A percentile compares a stretch with the other conserved stretches of the same genome.
These are phyloP conservation scores for Ilyonectria sp. DNA, from an alignment of 2,329 filamentous ascomycete genomes.

Conservation along the genomic window DNA sequence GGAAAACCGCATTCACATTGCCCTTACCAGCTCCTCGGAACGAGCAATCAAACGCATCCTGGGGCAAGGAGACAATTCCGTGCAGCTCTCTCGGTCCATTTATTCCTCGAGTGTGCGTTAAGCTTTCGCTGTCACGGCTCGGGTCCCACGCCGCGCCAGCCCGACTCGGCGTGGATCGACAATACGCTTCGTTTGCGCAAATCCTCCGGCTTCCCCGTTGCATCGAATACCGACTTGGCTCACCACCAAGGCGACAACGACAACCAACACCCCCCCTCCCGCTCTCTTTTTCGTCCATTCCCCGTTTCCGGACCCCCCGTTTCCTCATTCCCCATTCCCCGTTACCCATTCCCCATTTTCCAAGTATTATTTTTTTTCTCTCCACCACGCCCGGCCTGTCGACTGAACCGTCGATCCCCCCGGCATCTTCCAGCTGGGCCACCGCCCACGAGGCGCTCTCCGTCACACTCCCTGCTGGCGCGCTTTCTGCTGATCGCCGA, in stretches of 20 bases:
- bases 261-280: background rate
- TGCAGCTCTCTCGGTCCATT: background rate
- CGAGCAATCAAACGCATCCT: too few species aligned
- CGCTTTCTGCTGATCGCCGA: conserved; percentile 27
- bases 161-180: conserved; percentile 37
- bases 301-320: background rate
- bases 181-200: conserved; percentile 3
- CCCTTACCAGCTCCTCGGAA: too few species aligned
- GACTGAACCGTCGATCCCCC: conserved; percentile 16
- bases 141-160: conserved; percentile 35
- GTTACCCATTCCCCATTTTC: conserved; percentile 8
- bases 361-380: background rate
- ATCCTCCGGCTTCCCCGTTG: conserved; percentile 38
- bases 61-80: background rate
- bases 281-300: background rate
- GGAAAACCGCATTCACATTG: background rate
- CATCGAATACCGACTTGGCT: conserved; percentile 1
- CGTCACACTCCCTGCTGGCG: conserved; percentile 23
- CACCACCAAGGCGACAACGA: background rate
- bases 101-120: conserved; percentile 23
- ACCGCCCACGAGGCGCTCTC: background rate
- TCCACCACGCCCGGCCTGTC: conserved; percentile 10
- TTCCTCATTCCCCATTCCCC: conserved; percentile 11
- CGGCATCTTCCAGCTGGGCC: conserved; percentile 21
- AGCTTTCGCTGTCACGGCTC: conserved; percentile 36